phyloP scores from a whole-genome alignment of 2,329 filamentous ascomycete genomes.

The Ophiostoma australiae region DNA sequence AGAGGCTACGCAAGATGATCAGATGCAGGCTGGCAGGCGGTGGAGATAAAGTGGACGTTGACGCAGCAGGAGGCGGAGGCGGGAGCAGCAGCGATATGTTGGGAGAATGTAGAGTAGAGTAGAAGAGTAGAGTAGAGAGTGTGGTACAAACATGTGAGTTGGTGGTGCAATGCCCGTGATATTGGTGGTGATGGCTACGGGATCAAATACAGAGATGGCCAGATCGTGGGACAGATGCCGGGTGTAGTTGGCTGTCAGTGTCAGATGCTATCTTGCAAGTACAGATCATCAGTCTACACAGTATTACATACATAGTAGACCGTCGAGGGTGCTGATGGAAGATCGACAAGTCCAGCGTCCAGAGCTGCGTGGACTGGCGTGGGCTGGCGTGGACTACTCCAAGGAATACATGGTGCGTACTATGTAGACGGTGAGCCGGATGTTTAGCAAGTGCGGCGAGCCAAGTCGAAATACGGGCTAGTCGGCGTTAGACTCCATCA shows the following conservation, averaged over 20 bases:
- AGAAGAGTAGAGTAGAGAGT: not conserved
- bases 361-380: not conserved
- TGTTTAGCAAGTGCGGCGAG: not conserved
- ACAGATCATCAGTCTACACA: not conserved
- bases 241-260: not conserved
- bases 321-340: not conserved
- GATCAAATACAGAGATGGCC: not conserved
- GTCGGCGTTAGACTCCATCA: too few relatives aligned
- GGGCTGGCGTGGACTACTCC: not conserved
- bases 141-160: not conserved
- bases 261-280: too few relatives aligned
- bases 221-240: not conserved
- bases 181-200: not conserved
- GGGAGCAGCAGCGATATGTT: too few relatives aligned
- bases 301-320: too few relatives aligned
- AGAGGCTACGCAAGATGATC: not conserved
- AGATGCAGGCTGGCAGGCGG: not conserved
- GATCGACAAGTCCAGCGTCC: not conserved
- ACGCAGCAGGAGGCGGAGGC: not conserved
- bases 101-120: not conserved
- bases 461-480: constrained; percentile 9
- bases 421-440: not conserved
- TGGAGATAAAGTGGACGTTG: constrained; percentile 2
- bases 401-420: too few relatives aligned
- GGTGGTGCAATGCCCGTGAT: not conserved